Evolutionary conservation across 2,329 filamentous ascomycete genomes (phyloP).

Genomic region (Colletotrichum coccodes): DNA sequence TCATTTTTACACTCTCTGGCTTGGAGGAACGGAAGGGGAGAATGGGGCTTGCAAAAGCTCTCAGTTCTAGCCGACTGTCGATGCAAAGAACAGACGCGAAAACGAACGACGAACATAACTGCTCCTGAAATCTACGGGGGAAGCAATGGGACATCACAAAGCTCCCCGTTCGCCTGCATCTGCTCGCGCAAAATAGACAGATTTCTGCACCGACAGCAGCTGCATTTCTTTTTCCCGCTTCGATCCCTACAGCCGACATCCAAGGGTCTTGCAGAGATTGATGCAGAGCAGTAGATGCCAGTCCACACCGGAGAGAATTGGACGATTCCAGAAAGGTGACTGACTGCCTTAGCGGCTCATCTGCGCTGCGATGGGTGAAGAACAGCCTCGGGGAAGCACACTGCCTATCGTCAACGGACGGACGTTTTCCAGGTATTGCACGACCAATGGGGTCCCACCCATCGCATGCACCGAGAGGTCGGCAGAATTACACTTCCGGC

Average conservation of each 20-base stretch:
- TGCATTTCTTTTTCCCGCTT: neutral
- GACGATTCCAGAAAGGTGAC: neutral
- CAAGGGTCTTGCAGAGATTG: neutral
- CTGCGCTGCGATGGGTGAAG: neutral
- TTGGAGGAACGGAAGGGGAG: too few species aligned
- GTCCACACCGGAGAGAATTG: neutral
- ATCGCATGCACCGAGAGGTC: neutral
- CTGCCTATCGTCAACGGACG: neutral
- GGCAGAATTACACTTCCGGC: slow-evolving; percentile 2
- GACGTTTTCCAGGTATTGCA: neutral
- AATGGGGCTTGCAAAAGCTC: too few species aligned
- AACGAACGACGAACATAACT: neutral
- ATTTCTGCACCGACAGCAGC: slow-evolving; percentile 2
- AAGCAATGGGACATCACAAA: neutral
- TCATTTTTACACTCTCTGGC: neutral
- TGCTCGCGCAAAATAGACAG: slow-evolving; percentile 4
- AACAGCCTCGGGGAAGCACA: neutral
- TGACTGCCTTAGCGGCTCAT: neutral
- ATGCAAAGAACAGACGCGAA: neutral
- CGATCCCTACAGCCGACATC: neutral
- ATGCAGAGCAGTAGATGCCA: neutral
- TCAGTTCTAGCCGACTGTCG: neutral
- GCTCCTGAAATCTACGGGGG: too few species aligned
- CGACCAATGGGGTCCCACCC: slow-evolving; percentile 1
- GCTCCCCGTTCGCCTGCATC: slow-evolving; percentile 2